Percentiles rank a stretch among this genome's conserved stretches.
Conservation (phyloP, 2,329 filamentous ascomycete species). For the Pseudophaeomoniella oleicola region DNA sequence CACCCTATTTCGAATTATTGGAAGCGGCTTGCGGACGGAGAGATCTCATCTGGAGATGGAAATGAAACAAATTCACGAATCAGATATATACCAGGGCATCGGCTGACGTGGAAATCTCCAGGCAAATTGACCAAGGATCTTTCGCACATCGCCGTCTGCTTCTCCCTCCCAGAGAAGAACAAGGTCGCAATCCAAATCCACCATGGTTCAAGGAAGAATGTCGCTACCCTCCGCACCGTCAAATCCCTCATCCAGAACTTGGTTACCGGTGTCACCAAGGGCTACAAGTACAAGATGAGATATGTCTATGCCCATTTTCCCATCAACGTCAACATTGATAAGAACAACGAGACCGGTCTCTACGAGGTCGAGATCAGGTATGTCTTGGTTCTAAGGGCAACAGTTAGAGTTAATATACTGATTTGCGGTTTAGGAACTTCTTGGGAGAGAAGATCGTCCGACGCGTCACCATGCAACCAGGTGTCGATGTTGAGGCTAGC, state of each 20-base stretch:
- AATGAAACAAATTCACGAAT: not conserved
- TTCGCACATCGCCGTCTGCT: conserved; percentile 90
- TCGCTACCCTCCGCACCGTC: conserved; percentile 95
- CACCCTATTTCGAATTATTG: conserved; percentile 9
- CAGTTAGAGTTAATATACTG: conserved; percentile 16
- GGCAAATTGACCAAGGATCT: conserved; percentile 96
- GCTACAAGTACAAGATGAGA: conserved; percentile 99
- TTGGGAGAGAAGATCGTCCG: conserved; percentile 99
- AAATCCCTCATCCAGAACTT: conserved; percentile 97
- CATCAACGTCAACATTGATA: conserved; percentile 99
- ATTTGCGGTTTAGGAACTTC: conserved; percentile 59
- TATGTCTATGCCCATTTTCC: conserved; percentile 99
- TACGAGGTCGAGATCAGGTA: conserved; percentile 96
- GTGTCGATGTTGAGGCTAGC: conserved; percentile 82
- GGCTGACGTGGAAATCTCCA: conserved; percentile 19
- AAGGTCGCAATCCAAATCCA: conserved; percentile 91
- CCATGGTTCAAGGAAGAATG: conserved; percentile 95
- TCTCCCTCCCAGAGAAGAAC: conserved; percentile 73
- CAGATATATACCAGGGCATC: not conserved
- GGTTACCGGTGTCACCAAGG: conserved; percentile 95
- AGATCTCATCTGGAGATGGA: no score
- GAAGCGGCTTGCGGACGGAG: no score
- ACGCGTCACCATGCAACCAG: conserved; percentile 72
- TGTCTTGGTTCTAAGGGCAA: conserved; percentile 18
- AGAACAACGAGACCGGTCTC: conserved; percentile 80